A percentile compares a stretch with the other conserved stretches of the same genome.
phyloP scores from a whole-genome alignment of 1,284 basidiomycete species.

The Pyrrhoderma lamaoense region DNA sequence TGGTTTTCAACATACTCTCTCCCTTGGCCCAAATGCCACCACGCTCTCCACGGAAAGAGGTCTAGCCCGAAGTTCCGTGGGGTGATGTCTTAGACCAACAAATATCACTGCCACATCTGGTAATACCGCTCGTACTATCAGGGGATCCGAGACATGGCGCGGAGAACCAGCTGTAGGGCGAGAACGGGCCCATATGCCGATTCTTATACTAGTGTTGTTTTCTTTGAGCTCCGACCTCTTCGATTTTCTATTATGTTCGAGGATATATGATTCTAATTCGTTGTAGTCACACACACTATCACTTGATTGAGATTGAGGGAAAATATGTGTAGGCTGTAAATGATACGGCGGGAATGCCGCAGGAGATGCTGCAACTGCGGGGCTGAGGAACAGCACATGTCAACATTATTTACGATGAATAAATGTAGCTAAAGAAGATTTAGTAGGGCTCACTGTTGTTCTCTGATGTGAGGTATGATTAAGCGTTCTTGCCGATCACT shows the following conservation, averaged over 20 bases:
- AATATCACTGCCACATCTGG: constrained; percentile 54
- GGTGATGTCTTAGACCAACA: constrained; percentile 39
- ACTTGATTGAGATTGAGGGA: constrained; percentile 29
- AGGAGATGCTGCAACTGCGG: constrained; percentile 52
- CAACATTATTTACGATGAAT: constrained; percentile 8
- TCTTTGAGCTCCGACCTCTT: constrained; percentile 29
- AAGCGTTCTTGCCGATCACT: constrained; percentile 47
- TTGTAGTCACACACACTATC: neutral
- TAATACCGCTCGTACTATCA: constrained; percentile 35
- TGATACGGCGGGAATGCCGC: constrained; percentile 44
- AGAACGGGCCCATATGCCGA: constrained; percentile 13
- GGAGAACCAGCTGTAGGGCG: constrained; percentile 3
- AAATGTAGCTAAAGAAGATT: constrained; percentile 25
- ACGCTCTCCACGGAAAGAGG: constrained; percentile 48
- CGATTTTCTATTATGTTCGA: constrained; percentile 25
- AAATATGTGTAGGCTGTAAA: constrained; percentile 32
- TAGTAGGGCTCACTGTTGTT: constrained; percentile 39
- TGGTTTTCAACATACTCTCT: constrained; percentile 39
- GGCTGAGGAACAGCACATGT: too few species aligned
- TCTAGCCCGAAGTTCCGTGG: constrained; percentile 18
- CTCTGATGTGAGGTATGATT: constrained; percentile 37
- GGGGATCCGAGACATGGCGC: constrained; percentile 9
- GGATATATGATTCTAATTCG: constrained; percentile 9
- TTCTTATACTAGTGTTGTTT: constrained; percentile 1
- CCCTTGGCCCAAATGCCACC: constrained; percentile 58